Conservation (phyloP, 345 rosid genomes). For the Camelina hispida region DNA sequence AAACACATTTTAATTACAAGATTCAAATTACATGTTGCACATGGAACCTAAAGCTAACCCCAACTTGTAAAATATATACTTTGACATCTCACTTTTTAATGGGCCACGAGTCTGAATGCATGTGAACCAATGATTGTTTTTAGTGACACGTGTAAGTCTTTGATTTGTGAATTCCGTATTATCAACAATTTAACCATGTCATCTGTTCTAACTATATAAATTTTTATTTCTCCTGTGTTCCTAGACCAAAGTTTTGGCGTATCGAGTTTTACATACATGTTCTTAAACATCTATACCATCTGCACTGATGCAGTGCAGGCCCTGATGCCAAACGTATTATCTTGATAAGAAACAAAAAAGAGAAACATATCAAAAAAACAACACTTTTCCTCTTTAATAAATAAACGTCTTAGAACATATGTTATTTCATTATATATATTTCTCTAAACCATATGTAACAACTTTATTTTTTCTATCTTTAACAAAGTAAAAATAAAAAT, state of each 20-base stretch:
- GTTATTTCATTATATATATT: too few relatives aligned
- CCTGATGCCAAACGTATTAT: too few relatives aligned
- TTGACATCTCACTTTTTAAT: neutral
- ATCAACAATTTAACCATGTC: neutral
- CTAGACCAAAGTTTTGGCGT: neutral
- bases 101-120: neutral
- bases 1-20: neutral
- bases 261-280: neutral
- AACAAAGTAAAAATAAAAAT: neutral
- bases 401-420: too few relatives aligned
- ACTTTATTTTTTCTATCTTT: neutral
- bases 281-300: too few relatives aligned
- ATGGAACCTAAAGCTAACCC: neutral
- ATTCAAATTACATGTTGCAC: neutral
- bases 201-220: neutral
- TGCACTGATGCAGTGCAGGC: too few relatives aligned
- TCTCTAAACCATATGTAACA: neutral
- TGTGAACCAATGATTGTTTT: neutral
- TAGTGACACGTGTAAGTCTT: neutral
- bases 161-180: neutral
- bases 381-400: too few relatives aligned
- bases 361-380: too few relatives aligned
- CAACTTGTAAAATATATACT: neutral
- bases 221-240: neutral
- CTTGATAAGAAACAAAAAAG: too few relatives aligned